phyloP scores from a whole-genome alignment of 1,284 basidiomycete species.

The Rhizoctonia solani region DNA sequence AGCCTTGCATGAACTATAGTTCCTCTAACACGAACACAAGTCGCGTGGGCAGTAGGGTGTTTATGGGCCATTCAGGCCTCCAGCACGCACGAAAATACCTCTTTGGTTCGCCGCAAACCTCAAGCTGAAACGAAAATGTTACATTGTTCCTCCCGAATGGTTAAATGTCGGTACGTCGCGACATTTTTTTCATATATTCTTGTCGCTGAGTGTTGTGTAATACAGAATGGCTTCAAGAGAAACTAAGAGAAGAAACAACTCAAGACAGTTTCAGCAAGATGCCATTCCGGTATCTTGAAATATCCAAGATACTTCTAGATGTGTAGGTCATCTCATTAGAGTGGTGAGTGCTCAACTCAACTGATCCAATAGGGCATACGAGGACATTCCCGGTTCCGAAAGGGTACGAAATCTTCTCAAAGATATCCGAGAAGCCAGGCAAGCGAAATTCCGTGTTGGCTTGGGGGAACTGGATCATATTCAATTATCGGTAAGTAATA shows the following conservation, averaged over 20 bases:
- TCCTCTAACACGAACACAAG: background rate
- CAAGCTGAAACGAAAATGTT: slow-evolving; percentile 92
- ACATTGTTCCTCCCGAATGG: slow-evolving; percentile 90
- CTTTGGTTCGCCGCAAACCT: slow-evolving; percentile 95
- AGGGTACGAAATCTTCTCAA: slow-evolving; percentile 84
- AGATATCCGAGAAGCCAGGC: slow-evolving; percentile 91
- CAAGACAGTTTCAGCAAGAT: slow-evolving; percentile 71
- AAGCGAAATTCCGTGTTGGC: slow-evolving; percentile 89
- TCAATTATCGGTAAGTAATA: slow-evolving; percentile 71
- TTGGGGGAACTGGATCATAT: slow-evolving; percentile 71
- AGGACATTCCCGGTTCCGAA: slow-evolving; percentile 84
- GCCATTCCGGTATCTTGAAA: slow-evolving; percentile 86
- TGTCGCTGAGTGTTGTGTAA: too few species aligned
- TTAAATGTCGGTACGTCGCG: slow-evolving; percentile 81
- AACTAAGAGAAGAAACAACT: slow-evolving; percentile 72
- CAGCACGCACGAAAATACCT: slow-evolving; percentile 79
- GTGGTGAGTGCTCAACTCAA: background rate
- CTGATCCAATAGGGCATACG: slow-evolving; percentile 71
- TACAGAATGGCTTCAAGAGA: slow-evolving; percentile 76
- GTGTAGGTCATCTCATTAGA: slow-evolving; percentile 60
- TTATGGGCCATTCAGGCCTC: slow-evolving; percentile 91
- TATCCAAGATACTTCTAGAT: slow-evolving; percentile 87
- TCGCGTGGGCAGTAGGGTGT: slow-evolving; percentile 61
- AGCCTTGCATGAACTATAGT: slow-evolving; percentile 40
- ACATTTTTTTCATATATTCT: too few species aligned